Evolutionary conservation across 1,284 basidiomycete genomes (phyloP).

Genomic region (Sporisorium scitamineum): DNA sequence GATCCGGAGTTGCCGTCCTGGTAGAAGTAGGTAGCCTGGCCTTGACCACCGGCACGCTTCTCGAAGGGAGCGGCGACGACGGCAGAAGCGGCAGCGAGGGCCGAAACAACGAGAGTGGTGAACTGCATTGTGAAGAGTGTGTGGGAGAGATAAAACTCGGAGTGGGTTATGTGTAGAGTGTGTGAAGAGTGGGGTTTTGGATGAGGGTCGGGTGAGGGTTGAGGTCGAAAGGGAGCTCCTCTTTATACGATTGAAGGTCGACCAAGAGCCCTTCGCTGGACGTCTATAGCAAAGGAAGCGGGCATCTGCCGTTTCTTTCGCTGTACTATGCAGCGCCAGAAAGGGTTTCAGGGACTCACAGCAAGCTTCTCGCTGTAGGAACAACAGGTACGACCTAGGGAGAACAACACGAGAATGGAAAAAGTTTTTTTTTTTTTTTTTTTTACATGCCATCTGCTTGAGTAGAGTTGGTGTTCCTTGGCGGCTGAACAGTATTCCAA

Average conservation of each 20-base stretch:
- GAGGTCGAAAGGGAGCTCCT: not conserved
- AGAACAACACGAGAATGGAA: not conserved
- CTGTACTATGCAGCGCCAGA: not conserved
- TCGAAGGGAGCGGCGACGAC: slow-evolving; percentile 40
- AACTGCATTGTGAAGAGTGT: slow-evolving; percentile 41
- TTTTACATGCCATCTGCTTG: not conserved
- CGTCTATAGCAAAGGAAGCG: not conserved
- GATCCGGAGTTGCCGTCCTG: slow-evolving; percentile 56
- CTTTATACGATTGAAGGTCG: slow-evolving; percentile 29
- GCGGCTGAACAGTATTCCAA: not conserved
- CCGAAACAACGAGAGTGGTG: slow-evolving; percentile 44
- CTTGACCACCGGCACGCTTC: slow-evolving; percentile 34
- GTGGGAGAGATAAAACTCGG: slow-evolving; percentile 3
- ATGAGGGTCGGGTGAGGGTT: slow-evolving; percentile 2
- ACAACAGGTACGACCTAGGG: not conserved
- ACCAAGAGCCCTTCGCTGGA: not conserved
- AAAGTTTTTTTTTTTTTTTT: no score
- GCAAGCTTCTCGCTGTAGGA: not conserved
- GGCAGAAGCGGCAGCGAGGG: slow-evolving; percentile 36
- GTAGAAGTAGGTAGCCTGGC: slow-evolving; percentile 57
- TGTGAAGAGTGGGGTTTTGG: slow-evolving; percentile 6
- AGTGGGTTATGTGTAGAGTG: not conserved
- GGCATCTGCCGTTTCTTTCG: not conserved
- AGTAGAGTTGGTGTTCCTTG: not conserved
- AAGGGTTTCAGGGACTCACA: no score